A percentile compares a stretch with the other conserved stretches of the same genome.
These are phyloP conservation scores for Tolypocladium ovalisporum DNA, from an alignment of 2,329 filamentous ascomycete species.

Conservation along the genomic window DNA sequence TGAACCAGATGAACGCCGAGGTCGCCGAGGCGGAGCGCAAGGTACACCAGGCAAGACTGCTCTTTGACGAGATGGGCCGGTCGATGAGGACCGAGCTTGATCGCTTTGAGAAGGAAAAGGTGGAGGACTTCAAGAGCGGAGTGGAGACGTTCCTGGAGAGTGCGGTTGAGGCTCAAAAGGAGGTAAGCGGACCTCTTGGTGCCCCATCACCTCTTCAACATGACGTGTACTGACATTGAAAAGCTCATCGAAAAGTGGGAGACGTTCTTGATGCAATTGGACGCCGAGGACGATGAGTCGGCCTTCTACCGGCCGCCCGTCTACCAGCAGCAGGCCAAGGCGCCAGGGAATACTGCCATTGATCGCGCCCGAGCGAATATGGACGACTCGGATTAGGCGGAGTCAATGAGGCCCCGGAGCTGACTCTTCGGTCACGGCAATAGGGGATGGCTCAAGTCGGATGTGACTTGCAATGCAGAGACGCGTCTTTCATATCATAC, in stretches of 20 bases:
- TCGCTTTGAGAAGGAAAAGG: constrained; percentile 91
- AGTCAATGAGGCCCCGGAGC: not conserved
- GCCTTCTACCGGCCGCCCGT: constrained; percentile 55
- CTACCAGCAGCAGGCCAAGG: constrained; percentile 37
- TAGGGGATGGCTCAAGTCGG: not conserved
- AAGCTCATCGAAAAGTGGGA: constrained; percentile 85
- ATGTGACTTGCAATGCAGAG: constrained; percentile 9
- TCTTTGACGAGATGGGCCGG: constrained; percentile 96
- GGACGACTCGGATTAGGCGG: constrained; percentile 45
- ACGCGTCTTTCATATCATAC: constrained; percentile 23
- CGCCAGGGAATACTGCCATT: constrained; percentile 45
- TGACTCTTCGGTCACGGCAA: not conserved
- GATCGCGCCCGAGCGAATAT: constrained; percentile 48
- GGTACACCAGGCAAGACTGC: constrained; percentile 75
- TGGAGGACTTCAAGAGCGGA: constrained; percentile 97
- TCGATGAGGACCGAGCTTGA: constrained; percentile 87
- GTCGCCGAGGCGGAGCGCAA: constrained; percentile 91
- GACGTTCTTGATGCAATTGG: constrained; percentile 91
- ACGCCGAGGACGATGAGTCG: constrained; percentile 78
- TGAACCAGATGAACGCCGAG: constrained; percentile 86
- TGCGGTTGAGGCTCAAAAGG: constrained; percentile 95
- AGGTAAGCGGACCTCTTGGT: constrained; percentile 47
- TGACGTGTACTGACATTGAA: constrained; percentile 11
- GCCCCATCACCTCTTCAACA: not conserved
- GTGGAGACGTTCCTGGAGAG: constrained; percentile 97